Conservation (phyloP, 1,139 yeast species). For the Debaryomycetaceae sp. region DNA sequence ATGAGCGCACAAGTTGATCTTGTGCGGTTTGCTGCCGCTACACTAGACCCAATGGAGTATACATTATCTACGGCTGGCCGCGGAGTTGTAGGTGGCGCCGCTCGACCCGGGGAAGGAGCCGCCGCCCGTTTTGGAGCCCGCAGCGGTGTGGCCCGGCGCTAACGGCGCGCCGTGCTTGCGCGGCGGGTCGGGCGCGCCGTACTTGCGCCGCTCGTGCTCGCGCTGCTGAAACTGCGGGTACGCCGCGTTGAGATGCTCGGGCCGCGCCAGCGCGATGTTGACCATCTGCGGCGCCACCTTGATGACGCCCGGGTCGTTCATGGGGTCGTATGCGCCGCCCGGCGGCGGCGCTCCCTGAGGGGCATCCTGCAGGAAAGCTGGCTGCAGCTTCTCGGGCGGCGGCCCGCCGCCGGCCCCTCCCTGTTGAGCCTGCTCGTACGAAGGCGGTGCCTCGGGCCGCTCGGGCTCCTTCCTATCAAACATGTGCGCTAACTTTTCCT, state of each 20-base stretch:
- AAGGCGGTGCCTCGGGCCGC: slow-evolving; percentile 4
- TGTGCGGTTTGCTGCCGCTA: too few relatives aligned
- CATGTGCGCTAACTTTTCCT: neutral
- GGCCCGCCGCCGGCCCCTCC: slow-evolving; percentile 1
- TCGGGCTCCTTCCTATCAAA: slow-evolving; percentile 2
- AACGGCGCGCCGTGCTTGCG: slow-evolving; percentile 36
- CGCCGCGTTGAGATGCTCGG: slow-evolving; percentile 34
- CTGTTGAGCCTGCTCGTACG: slow-evolving; percentile 2
- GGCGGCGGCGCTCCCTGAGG: slow-evolving; percentile 5
- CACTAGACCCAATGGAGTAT: too few relatives aligned
- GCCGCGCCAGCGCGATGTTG: slow-evolving; percentile 33
- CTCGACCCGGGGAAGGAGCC: slow-evolving; percentile 36
- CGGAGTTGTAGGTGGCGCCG: slow-evolving; percentile 37
- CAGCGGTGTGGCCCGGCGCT: slow-evolving; percentile 22
- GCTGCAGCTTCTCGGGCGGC: too few relatives aligned
- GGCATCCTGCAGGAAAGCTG: slow-evolving; percentile 2
- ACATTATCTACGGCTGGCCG: slow-evolving; percentile 25
- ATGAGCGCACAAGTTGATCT: too few relatives aligned
- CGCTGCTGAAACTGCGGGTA: slow-evolving; percentile 30
- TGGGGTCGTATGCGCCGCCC: slow-evolving; percentile 22
- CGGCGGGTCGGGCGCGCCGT: slow-evolving; percentile 22
- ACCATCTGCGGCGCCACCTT: slow-evolving; percentile 33
- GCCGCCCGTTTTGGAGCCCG: slow-evolving; percentile 22
- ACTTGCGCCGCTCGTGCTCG: slow-evolving; percentile 30
- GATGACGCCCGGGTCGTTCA: slow-evolving; percentile 26